Conservation (phyloP, 257 asterid genomes). For the Rehmannia glutinosa region DNA sequence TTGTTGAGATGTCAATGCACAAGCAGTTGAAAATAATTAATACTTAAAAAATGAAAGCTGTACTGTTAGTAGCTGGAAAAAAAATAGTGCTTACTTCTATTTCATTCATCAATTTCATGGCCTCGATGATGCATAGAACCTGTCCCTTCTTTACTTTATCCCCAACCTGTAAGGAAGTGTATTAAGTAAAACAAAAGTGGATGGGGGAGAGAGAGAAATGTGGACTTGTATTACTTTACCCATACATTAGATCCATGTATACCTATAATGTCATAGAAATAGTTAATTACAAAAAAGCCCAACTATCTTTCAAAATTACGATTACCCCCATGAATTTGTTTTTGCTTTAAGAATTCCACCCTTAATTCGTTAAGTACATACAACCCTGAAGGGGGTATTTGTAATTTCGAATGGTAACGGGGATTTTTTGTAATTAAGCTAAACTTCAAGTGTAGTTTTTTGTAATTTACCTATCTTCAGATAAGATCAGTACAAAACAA, state of each 20-base stretch:
- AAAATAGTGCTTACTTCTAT: conserved; percentile 46
- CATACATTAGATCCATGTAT: background rate
- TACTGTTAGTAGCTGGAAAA: background rate
- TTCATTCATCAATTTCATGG: conserved; percentile 83
- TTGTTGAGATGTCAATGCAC: background rate
- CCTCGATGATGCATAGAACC: conserved; percentile 68
- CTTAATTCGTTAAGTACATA: background rate
- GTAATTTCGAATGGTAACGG: background rate
- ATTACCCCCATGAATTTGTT: background rate
- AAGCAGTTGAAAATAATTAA: background rate
- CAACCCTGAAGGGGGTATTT: background rate
- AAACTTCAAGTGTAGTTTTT: background rate
- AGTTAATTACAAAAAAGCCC: too few relatives aligned
- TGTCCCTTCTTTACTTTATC: conserved; percentile 79
- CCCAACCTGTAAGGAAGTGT: conserved; percentile 42
- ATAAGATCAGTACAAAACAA: background rate
- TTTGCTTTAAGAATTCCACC: background rate
- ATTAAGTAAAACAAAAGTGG: background rate
- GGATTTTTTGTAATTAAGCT: background rate
- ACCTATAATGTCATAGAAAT: background rate
- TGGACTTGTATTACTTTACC: background rate
- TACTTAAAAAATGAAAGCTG: background rate
- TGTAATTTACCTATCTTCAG: background rate
- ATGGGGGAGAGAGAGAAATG: background rate
- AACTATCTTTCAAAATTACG: background rate